Evolutionary conservation across 2,329 filamentous ascomycete genomes (phyloP).

Genomic region (Thelonectria blattea): DNA sequence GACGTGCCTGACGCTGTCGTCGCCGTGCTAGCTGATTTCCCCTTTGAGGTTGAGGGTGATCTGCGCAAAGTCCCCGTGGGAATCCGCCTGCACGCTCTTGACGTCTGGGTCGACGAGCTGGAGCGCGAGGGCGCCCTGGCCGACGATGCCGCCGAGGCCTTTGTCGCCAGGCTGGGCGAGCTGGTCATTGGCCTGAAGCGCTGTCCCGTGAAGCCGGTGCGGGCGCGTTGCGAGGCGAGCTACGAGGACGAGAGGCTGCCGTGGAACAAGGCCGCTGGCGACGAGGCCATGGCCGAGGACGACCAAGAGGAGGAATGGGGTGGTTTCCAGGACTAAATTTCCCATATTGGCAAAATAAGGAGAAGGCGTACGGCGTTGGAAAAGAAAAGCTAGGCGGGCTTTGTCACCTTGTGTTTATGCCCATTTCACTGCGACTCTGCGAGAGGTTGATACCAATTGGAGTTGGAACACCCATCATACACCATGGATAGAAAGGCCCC

Average conservation of each 20-base stretch:
- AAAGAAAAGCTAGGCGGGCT: conserved; percentile 20
- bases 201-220: conserved; percentile 73
- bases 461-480: conserved; percentile 24
- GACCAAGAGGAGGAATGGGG: conserved; percentile 63
- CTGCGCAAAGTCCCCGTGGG: conserved; percentile 76
- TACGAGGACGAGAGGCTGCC: conserved; percentile 76
- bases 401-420: conserved; percentile 17
- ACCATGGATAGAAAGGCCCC: conserved; percentile 13
- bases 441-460: conserved; percentile 35
- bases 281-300: conserved; percentile 40
- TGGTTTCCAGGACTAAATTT: conserved; percentile 68
- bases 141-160: conserved; percentile 52
- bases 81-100: conserved; percentile 82
- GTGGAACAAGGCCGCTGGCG: conserved; percentile 52
- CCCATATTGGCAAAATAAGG: background rate
- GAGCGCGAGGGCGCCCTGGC: conserved; percentile 69
- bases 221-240: conserved; percentile 71
- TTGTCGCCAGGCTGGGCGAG: conserved; percentile 59
- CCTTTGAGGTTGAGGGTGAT: conserved; percentile 45
- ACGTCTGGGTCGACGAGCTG: conserved; percentile 91
- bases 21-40: conserved; percentile 38
- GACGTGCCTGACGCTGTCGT: conserved; percentile 39
- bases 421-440: background rate
- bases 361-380: conserved; percentile 37
- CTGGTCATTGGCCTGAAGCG: conserved; percentile 63